Conservation (phyloP, 1,139 yeast species). For the Citeromyces hawaiiensis region DNA sequence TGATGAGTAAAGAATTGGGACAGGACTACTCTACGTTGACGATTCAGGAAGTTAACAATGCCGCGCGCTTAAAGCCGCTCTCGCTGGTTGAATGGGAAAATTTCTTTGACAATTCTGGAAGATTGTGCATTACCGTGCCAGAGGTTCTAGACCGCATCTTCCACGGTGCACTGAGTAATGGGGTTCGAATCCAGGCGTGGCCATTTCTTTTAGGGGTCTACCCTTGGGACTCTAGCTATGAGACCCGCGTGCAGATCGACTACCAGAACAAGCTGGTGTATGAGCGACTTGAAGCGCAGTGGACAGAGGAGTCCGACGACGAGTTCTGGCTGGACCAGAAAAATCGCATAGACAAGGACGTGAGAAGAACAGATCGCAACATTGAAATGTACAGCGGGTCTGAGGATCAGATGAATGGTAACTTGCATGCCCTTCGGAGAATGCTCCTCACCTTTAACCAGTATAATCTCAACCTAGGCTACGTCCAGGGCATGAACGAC, state of each 20-base stretch:
- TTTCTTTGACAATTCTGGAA: conserved; percentile 70
- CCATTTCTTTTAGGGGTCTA: conserved; percentile 67
- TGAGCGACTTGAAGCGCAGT: conserved; percentile 46
- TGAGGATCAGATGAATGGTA: conserved; percentile 40
- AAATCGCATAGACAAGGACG: conserved; percentile 84
- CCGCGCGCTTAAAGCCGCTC: conserved; percentile 56
- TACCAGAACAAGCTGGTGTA: conserved; percentile 53
- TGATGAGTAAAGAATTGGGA: conserved; percentile 61
- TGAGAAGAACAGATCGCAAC: conserved; percentile 80
- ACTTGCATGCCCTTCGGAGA: conserved; percentile 60
- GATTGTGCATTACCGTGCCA: conserved; percentile 52
- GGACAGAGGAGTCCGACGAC: conserved; percentile 48
- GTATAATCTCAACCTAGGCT: conserved; percentile 72
- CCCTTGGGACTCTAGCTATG: conserved; percentile 75
- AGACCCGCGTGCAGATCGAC: conserved; percentile 49
- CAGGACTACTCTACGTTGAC: conserved; percentile 39
- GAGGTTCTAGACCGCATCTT: conserved; percentile 77
- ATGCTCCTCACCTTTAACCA: conserved; percentile 80
- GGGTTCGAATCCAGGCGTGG: conserved; percentile 71
- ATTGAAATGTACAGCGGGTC: conserved; percentile 47
- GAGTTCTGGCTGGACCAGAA: conserved; percentile 75
- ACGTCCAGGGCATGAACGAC: conserved; percentile 98
- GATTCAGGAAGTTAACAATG: conserved; percentile 42
- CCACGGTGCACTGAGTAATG: conserved; percentile 70
- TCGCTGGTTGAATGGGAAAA: conserved; percentile 71